Evolutionary conservation across 148 eudicot species (phyloP).

Genomic region (Chenopodium berlandieri): DNA sequence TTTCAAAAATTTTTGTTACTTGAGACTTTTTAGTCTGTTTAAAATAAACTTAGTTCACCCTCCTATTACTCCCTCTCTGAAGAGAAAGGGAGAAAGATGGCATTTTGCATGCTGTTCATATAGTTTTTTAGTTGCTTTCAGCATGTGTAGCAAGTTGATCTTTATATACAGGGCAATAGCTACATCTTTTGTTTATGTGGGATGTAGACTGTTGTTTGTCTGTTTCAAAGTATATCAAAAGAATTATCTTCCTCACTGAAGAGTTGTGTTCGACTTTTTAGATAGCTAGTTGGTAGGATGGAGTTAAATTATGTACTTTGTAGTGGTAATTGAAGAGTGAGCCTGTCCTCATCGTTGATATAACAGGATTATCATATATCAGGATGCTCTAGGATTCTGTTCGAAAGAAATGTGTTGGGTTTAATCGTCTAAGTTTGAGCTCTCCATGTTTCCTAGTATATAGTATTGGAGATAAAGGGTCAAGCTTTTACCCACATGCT

Average conservation of each 20-base stretch:
- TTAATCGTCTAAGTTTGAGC: too few relatives aligned
- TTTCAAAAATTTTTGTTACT: not conserved
- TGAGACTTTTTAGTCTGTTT: not conserved
- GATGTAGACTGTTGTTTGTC: not conserved
- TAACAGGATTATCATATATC: not conserved
- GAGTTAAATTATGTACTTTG: not conserved
- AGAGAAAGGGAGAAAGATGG: not conserved
- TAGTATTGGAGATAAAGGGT: too few relatives aligned
- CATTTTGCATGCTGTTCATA: not conserved
- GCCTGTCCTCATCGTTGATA: not conserved
- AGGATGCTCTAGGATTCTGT: not conserved
- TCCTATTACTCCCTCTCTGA: not conserved
- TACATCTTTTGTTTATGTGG: not conserved
- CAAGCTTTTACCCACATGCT: not conserved
- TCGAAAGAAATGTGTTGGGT: too few relatives aligned
- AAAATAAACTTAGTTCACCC: not conserved
- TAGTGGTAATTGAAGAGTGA: not conserved
- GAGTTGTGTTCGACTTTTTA: not conserved
- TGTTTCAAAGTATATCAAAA: too few relatives aligned
- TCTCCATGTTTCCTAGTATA: too few relatives aligned
- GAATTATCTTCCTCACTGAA: not conserved
- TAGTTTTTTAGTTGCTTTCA: not conserved
- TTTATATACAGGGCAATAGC: not conserved
- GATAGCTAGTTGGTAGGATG: not conserved
- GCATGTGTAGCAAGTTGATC: not conserved